Evolutionary conservation across 2,329 filamentous ascomycete genomes (phyloP), one percentile per base, ranked within the genome.

Genomic region (Penicillium brevicompactum): DNA sequence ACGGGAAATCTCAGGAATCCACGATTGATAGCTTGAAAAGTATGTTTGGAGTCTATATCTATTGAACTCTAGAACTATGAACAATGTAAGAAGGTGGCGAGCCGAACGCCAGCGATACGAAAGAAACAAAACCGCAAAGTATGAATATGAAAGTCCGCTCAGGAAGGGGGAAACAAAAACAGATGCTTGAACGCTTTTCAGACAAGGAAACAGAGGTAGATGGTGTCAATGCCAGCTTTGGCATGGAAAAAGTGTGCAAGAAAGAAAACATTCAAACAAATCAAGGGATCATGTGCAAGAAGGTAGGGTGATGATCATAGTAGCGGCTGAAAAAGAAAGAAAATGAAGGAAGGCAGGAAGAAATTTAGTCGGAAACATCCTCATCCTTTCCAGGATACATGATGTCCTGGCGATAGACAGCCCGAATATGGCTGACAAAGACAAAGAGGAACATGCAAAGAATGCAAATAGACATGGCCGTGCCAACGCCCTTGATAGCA

Each of bases 341-440:
- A 41, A 9, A 32, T 22, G 22, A 13, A 49, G 46, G 14, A 40
- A 11, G 31, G 13, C 9, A n/a, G 31, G 27, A 8, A 34, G 21
- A 7, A 13, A 24, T 3, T 59, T 64, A 72, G 1, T 72, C 69
- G 5, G 61, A 67, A 10, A 67, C 77, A 58, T 87, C 84, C 63
- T 87, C 84, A 57, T 87, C 84, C 63, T 80, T 84, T 0, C 84
- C 84, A 4, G 82, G 82, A 70, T 79, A 85, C 61, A 86, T 72
- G 16, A 87, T 80, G 46, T 84, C 77, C 45, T 78, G 74, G 14
- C 73, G 75, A 59, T 71, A 67, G 27, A 87, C 73, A 2, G 83
- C 84, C 22, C 75, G 71, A 2, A 82, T 64, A 63, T 84, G 79
- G 41, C 76, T 74, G 18, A 73, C 68, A 9, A 80, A 75, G 22